These are phyloP conservation scores for Pontederia crassipes DNA, from an alignment of 176 grass and related monocot genomes.

Conservation along the genomic window DNA sequence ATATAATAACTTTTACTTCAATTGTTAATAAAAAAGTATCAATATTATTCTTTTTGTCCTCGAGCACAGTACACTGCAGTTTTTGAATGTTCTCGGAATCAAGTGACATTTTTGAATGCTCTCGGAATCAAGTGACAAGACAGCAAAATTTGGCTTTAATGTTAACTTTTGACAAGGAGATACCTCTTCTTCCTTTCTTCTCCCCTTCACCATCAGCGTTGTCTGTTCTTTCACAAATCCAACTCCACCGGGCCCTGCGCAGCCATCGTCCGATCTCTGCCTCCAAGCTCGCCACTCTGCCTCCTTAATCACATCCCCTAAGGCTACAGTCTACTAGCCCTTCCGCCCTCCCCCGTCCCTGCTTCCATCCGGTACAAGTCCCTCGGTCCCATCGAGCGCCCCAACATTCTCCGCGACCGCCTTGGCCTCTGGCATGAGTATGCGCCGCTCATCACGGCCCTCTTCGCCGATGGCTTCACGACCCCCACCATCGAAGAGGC, in stretches of 20 bases:
- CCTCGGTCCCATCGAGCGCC: conserved; percentile 3
- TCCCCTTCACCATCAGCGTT: background rate
- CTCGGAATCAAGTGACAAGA: too few relatives aligned
- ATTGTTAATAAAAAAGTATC: too few relatives aligned
- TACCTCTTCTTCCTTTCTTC: background rate
- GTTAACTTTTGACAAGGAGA: too few relatives aligned
- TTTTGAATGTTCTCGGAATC: too few relatives aligned
- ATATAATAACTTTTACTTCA: too few relatives aligned
- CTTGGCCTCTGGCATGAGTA: conserved; percentile 77
- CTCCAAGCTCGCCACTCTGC: conserved; percentile 43
- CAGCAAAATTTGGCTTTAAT: too few relatives aligned
- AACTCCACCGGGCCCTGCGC: background rate
- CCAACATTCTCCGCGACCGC: conserved; percentile 49
- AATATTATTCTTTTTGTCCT: too few relatives aligned
- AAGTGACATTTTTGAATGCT: too few relatives aligned
- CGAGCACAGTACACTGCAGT: too few relatives aligned
- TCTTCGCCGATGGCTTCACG: conserved; percentile 58
- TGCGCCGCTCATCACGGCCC: conserved; percentile 47
- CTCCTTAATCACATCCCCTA: conserved; percentile 25
- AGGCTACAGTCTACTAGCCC: conserved; percentile 52
- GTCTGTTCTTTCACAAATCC: background rate
- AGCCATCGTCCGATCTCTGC: conserved; percentile 17
- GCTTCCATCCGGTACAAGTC: conserved; percentile 34
- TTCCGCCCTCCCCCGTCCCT: conserved; percentile 45
- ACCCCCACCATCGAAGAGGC: conserved; percentile 74